Evolutionary conservation across 768 basidiomycete genomes (phyloP).

Genomic region (Ramaria sp.): DNA sequence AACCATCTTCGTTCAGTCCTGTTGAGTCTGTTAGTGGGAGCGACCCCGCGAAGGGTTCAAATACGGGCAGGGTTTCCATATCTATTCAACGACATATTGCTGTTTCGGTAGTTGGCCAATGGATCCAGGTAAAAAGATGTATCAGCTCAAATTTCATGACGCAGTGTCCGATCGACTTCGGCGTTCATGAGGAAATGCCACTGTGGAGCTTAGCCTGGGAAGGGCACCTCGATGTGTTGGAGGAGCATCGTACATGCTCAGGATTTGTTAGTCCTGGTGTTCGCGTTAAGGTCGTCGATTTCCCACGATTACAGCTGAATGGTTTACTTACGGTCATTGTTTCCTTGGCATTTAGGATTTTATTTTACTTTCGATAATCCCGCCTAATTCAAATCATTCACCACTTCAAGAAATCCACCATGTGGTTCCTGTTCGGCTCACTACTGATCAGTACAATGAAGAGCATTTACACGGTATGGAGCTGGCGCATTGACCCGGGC

Average conservation of each 20-base stretch:
- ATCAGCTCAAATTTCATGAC: neutral
- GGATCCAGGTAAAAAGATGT: slow-evolving; percentile 1
- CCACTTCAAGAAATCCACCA: slow-evolving; percentile 50
- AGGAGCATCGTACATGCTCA: slow-evolving; percentile 30
- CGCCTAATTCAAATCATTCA: slow-evolving; percentile 42
- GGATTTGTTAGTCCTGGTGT: slow-evolving; percentile 61
- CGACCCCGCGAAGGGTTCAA: slow-evolving; percentile 26
- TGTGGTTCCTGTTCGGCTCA: slow-evolving; percentile 48
- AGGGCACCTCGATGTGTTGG: slow-evolving; percentile 48
- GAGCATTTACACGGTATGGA: slow-evolving; percentile 1
- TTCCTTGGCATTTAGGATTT: slow-evolving; percentile 39
- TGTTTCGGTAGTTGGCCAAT: neutral
- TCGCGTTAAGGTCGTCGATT: slow-evolving; percentile 40
- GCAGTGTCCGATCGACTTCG: neutral
- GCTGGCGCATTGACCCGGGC: neutral
- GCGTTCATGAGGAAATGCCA: neutral
- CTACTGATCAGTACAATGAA: slow-evolving; percentile 46
- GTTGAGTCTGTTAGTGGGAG: slow-evolving; percentile 1
- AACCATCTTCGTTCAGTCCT: too few species aligned
- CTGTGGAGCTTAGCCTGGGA: slow-evolving; percentile 28
- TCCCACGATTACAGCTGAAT: neutral
- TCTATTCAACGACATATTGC: slow-evolving; percentile 5
- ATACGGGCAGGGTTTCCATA: slow-evolving; percentile 25
- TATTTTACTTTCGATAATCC: slow-evolving; percentile 47
- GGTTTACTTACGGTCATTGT: neutral